Evolutionary conservation across 148 eudicot genomes (phyloP).

Genomic region (Rhododendron ferrugineum): DNA sequence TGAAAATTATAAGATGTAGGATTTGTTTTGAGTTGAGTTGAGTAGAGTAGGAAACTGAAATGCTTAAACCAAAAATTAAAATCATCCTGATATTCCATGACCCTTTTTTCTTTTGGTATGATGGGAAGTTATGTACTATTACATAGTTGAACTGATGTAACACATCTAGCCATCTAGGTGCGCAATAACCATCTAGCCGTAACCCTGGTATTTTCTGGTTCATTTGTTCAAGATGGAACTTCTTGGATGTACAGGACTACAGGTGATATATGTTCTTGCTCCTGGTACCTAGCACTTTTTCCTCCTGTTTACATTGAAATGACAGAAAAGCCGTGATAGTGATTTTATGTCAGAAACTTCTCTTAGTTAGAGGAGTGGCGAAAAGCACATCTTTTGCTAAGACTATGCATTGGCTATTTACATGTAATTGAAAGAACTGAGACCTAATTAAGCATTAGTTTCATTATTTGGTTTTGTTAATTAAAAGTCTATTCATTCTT

Average conservation of each 20-base stretch:
- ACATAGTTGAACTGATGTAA: not conserved
- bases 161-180: not conserved
- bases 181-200: not conserved
- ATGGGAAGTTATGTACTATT: not conserved
- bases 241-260: not conserved
- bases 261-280: not conserved
- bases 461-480: not conserved
- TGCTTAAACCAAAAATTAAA: not conserved
- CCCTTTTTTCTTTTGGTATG: not conserved
- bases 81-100: not conserved
- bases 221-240: not conserved
- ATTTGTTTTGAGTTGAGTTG: not conserved
- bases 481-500: not conserved
- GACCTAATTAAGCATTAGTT: not conserved
- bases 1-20: not conserved
- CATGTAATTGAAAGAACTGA: not conserved
- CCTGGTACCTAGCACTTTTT: not conserved
- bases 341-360: not conserved
- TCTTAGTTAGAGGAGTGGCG: not conserved
- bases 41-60: not conserved
- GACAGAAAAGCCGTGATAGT: not conserved
- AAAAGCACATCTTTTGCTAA: not conserved
- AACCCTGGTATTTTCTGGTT: not conserved
- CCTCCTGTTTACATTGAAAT: not conserved
- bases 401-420: not conserved